These are phyloP conservation scores for Myrica gale DNA, from an alignment of 306 rosid species.

Conservation along the genomic window DNA sequence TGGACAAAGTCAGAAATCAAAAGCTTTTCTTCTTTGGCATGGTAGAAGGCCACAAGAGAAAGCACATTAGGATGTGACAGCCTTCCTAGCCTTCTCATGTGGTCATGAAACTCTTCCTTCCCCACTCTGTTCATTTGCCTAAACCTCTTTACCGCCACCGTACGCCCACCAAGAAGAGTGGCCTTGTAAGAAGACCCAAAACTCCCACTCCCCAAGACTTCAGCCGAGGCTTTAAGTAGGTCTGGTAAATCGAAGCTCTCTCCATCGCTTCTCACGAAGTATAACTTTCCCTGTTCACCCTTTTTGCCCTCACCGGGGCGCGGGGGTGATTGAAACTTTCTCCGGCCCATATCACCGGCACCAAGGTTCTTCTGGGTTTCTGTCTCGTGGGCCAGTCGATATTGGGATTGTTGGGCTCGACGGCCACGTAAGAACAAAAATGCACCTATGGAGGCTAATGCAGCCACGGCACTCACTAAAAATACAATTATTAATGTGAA, in stretches of 20 bases:
- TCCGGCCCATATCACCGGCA: slow-evolving; percentile 2
- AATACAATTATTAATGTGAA: slow-evolving; percentile 23
- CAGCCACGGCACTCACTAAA: slow-evolving; percentile 30
- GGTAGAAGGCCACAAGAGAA: slow-evolving; percentile 59
- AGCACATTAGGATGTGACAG: slow-evolving; percentile 59
- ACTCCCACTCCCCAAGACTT: slow-evolving; percentile 77
- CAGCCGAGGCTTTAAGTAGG: slow-evolving; percentile 71
- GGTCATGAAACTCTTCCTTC: slow-evolving; percentile 55
- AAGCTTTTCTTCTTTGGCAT: slow-evolving; percentile 62
- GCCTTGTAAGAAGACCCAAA: slow-evolving; percentile 87
- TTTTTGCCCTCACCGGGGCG: slow-evolving; percentile 19
- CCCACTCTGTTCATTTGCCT: slow-evolving; percentile 60
- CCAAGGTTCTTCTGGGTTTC: not conserved
- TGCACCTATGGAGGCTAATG: slow-evolving; percentile 30
- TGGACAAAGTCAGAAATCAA: slow-evolving; percentile 46
- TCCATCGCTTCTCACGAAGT: slow-evolving; percentile 43
- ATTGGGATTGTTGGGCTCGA: not conserved
- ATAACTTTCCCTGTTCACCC: slow-evolving; percentile 39
- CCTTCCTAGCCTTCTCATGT: slow-evolving; percentile 66
- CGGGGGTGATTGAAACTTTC: slow-evolving; percentile 31
- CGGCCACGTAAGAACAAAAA: slow-evolving; percentile 28
- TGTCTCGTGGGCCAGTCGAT: not conserved
- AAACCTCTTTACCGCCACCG: slow-evolving; percentile 82
- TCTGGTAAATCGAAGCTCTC: slow-evolving; percentile 59
- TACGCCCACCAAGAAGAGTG: slow-evolving; percentile 46